These are phyloP conservation scores for Prunus salicina DNA, from an alignment of 306 rosid species.

Conservation along the genomic window DNA sequence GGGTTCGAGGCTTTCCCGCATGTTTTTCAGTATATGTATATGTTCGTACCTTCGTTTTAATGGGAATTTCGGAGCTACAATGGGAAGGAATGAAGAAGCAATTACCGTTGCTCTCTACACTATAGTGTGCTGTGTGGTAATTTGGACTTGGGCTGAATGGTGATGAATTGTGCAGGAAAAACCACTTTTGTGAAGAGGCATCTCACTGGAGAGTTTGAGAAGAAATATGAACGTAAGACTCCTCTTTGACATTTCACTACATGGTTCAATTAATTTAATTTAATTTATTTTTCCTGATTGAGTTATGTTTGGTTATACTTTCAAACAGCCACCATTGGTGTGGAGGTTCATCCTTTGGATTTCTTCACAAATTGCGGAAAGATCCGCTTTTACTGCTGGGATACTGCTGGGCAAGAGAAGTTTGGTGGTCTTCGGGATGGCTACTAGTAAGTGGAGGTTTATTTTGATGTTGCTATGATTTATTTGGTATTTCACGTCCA, in stretches of 20 bases:
- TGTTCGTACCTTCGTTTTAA: neutral
- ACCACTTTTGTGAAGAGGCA: conserved; percentile 80
- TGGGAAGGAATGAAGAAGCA: too few relatives aligned
- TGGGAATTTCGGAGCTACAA: neutral
- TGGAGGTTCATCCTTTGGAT: conserved; percentile 79
- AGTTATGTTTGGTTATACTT: neutral
- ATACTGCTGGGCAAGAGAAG: conserved; percentile 82
- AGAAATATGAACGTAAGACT: conserved; percentile 69
- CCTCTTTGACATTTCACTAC: neutral
- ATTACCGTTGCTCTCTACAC: too few relatives aligned
- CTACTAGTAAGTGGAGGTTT: conserved; percentile 57
- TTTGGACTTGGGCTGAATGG: neutral
- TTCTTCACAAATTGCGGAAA: conserved; percentile 66
- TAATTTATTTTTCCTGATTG: neutral
- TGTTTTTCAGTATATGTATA: neutral
- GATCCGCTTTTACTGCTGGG: conserved; percentile 79
- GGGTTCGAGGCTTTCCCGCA: neutral
- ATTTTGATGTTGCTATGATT: too few relatives aligned
- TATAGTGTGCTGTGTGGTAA: neutral
- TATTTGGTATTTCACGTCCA: neutral
- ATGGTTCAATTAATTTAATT: neutral
- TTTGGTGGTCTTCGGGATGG: conserved; percentile 85
- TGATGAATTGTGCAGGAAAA: conserved; percentile 42
- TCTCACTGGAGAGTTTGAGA: conserved; percentile 76
- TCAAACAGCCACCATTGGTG: conserved; percentile 69